Evolutionary conservation across 306 rosid genomes (phyloP), one percentile per base, ranked within the genome.

Genomic region (Dalbergia cultrata): DNA sequence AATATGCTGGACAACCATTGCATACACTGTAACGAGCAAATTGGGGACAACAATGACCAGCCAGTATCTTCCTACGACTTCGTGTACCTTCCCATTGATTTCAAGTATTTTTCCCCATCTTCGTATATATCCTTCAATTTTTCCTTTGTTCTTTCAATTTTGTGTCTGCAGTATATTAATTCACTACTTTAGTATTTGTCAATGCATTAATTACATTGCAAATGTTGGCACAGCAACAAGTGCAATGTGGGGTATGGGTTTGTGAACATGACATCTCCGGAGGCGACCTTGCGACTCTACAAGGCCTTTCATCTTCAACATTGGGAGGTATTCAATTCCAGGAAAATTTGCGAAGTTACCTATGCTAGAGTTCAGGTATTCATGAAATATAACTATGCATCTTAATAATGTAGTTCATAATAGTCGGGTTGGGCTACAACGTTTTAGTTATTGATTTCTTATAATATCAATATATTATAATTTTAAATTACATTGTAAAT

Each of bases 221-320:
- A 10, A 39, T 73, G 41, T 12, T 13, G 18, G n/a, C 59, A 41
- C 86, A 95, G 99, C 84, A 95, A 95, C 97, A 93, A 93, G 65
- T 95, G 99, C 87, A 95, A 95, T 81, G 98, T 95, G 81, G 99
- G 99, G 47, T 95, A 95, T 58, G 99, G 99, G 18, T 95, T 95
- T 64, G 99, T 95, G 84, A 95, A 95, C 85, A 91, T 95, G 99
- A 95, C 99, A 9, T 79, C 94, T 3, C 97, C 97, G 0, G 89
- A 90, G 60, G 99, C 97, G 0, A 89, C 96, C 2, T 63, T 90
- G 76, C 83, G 98, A 76, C 86, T 95, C 22, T 93, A 95, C 80
- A 95, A 93, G 82, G 97, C 99, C 6, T 95, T 93, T 63, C 98
- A 95, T 61, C 96, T 77, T 61, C 98, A 95, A 66, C 95, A 84